Evolutionary conservation across 75 land plant species (phyloP), one percentile per base, ranked within the genome.

Genomic region (Sequoiadendron giganteum): DNA sequence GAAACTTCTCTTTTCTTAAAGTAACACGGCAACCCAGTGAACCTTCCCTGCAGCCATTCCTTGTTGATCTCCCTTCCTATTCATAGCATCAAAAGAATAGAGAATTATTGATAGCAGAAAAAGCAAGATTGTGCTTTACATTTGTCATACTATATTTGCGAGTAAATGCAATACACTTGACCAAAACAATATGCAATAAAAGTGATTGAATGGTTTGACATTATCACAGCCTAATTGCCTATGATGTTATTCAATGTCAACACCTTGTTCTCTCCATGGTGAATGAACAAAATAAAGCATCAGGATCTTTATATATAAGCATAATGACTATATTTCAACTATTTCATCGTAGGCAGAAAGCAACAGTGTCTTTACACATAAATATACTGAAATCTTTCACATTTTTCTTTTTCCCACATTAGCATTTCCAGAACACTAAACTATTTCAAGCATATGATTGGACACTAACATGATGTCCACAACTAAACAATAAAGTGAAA

Each of bases 1-100:
- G 76, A 78, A 93, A 87, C 52, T 18, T 70, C 83, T 91, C 93
- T 72, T 38, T 87, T 61, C 88, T 86, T 61, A 58, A 56, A 49
- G 54, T 88, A 4, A 83, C 52, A 61, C 45, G 68, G 32, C 88
- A 88, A 16, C 49, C 87, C 81, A 6, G 72, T 80, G 78, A 77
- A 81, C 86, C 88, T 81, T 90, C 92, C 78, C 32, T 83, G 65
- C 30, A 84, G 45, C 87, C 88, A 86, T 85, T 47, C 83, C 87
- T 83, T 47, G 84, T n/a, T 47, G 84, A 82, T 47, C 84, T 82
- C 84, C 52, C n/a, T 82, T 82, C 84, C 84, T 82, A n/a, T 28
- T 42, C 54, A 82, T 5, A 82, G 10, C 15, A 82, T 47, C 5
- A 2, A 45, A 47, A 47, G 32, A 82, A 21, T 28, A 82, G 25